Evolutionary conservation across 1,139 yeast genomes (phyloP).

Genomic region (Taiozyma sp.): DNA sequence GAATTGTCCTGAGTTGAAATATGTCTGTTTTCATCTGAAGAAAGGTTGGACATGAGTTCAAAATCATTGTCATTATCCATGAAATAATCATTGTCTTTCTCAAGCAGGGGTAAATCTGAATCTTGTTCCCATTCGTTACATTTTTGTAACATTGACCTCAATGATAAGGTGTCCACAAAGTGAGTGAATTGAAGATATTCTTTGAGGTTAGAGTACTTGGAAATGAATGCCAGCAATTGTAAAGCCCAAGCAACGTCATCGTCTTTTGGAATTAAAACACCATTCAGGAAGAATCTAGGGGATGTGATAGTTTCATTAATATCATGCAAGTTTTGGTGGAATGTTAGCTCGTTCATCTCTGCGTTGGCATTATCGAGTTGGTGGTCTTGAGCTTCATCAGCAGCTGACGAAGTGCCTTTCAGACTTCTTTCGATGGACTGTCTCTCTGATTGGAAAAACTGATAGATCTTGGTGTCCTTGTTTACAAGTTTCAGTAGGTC

Average conservation of each 20-base stretch:
- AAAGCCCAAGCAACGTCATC: constrained; percentile 94
- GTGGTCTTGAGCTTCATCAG: constrained; percentile 2
- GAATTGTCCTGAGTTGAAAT: not conserved
- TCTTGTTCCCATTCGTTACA: constrained; percentile 10
- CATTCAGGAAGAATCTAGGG: constrained; percentile 68
- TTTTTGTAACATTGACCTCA: constrained; percentile 25
- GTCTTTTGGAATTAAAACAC: constrained; percentile 79
- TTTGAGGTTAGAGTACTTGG: constrained; percentile 82
- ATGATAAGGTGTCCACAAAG: constrained; percentile 39
- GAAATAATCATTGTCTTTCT: constrained; percentile 6
- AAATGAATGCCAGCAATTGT: constrained; percentile 86
- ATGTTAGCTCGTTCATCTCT: constrained; percentile 6
- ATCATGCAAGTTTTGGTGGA: constrained; percentile 16
- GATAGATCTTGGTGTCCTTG: constrained; percentile 4
- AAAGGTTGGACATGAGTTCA: constrained; percentile 12
- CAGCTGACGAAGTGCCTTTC: not conserved
- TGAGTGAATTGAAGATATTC: constrained; percentile 71
- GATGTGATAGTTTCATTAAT: constrained; percentile 26
- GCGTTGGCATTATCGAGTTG: not conserved
- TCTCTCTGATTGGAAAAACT: not conserved
- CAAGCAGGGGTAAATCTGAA: constrained; percentile 14
- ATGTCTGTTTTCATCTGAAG: constrained; percentile 16
- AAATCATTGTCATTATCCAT: constrained; percentile 2
- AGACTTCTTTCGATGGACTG: not conserved
- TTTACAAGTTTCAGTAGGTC: not conserved